Evolutionary conservation across 1,284 basidiomycete species (phyloP).

Genomic region (Phenoliferia sp.): DNA sequence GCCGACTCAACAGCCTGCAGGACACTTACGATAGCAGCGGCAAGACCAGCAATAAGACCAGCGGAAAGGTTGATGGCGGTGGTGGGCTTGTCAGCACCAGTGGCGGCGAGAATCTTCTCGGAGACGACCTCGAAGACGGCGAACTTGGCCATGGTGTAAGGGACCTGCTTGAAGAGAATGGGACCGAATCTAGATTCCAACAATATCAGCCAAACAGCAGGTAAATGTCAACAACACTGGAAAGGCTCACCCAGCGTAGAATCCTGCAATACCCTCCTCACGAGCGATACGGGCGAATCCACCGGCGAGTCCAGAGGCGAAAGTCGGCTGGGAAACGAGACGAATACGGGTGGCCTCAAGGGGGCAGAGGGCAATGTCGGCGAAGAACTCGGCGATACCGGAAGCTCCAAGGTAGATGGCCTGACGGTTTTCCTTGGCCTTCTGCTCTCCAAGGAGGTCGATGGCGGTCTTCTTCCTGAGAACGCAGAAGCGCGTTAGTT

Average conservation of each 20-base stretch:
- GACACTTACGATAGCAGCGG: constrained; percentile 68
- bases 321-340: constrained; percentile 67
- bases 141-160: not conserved
- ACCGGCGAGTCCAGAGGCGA: constrained; percentile 46
- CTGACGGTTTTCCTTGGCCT: not conserved
- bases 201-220: not conserved
- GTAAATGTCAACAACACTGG: not conserved
- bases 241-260: constrained; percentile 58
- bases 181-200: not conserved
- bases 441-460: not conserved
- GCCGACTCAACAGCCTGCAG: not conserved
- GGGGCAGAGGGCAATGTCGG: constrained; percentile 42
- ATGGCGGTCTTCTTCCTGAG: not conserved
- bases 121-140: not conserved
- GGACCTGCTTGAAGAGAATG: not conserved
- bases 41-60: constrained; percentile 51
- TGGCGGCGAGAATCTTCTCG: constrained; percentile 38
- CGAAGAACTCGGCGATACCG: constrained; percentile 79
- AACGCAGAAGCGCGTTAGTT: not conserved
- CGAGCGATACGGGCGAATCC: constrained; percentile 73
- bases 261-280: constrained; percentile 68
- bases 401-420: not conserved
- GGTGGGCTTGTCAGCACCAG: not conserved
- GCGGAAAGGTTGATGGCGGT: not conserved
- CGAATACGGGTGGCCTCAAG: constrained; percentile 64